Evolutionary conservation across 2,329 filamentous ascomycete species (phyloP).

Genomic region (Arthroderma sp.): DNA sequence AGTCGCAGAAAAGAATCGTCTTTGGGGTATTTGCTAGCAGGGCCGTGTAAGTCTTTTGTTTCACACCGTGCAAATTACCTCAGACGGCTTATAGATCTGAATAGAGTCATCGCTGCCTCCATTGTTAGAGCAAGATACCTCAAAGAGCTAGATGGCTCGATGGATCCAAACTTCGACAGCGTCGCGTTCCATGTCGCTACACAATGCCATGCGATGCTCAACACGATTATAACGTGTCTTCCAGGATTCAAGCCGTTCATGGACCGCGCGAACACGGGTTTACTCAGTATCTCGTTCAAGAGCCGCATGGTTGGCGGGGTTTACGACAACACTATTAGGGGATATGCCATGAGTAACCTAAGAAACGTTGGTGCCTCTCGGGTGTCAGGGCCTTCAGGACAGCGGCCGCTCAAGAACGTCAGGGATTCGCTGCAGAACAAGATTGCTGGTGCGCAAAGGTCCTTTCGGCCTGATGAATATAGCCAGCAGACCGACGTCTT

Average conservation of each 20-base stretch:
- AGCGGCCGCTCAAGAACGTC: background rate
- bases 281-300: conserved; percentile 1
- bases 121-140: background rate
- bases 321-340: background rate
- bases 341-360: background rate
- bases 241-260: conserved; percentile 1
- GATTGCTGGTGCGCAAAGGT: background rate
- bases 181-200: background rate
- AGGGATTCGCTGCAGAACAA: background rate
- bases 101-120: background rate
- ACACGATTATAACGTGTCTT: background rate
- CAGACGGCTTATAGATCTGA: background rate
- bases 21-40: background rate
- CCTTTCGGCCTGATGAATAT: background rate
- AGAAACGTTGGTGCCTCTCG: background rate
- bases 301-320: background rate
- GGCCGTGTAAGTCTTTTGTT: background rate
- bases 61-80: background rate
- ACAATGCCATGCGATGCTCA: background rate
- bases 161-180: background rate
- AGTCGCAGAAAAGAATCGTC: background rate
- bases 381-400: background rate
- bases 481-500: background rate
- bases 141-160: background rate
- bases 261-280: conserved; percentile 1